Conservation (phyloP, 495 filamentous ascomycete species). For the Hyaloscypha hepaticicola region DNA sequence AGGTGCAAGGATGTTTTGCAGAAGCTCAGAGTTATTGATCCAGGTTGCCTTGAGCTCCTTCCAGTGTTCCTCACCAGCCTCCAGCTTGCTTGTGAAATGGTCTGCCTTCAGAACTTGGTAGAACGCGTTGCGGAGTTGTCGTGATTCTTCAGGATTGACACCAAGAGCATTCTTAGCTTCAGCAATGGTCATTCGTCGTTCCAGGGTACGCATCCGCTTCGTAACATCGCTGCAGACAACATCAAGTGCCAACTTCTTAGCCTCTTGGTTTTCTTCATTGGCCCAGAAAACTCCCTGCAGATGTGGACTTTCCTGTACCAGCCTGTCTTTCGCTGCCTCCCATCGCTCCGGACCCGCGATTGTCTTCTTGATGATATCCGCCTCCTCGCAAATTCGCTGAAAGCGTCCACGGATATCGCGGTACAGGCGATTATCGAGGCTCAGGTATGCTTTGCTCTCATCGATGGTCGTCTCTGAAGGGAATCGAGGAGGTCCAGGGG, state of each 20-base stretch:
- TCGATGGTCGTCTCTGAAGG: constrained; percentile 80
- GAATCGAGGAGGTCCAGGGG: constrained; percentile 71
- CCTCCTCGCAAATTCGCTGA: constrained; percentile 62
- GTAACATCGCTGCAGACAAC: constrained; percentile 80
- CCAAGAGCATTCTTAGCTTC: constrained; percentile 72
- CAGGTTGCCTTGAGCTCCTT: constrained; percentile 66
- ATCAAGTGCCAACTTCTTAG: constrained; percentile 64
- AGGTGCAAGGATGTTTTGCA: constrained; percentile 56
- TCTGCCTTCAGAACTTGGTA: constrained; percentile 65
- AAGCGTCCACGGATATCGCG: constrained; percentile 64
- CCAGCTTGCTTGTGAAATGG: constrained; percentile 70
- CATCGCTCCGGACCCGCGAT: constrained; percentile 68
- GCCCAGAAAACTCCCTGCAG: constrained; percentile 64
- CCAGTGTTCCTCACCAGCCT: constrained; percentile 72
- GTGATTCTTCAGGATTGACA: constrained; percentile 69
- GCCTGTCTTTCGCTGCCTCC: constrained; percentile 66
- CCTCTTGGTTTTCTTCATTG: constrained; percentile 50
- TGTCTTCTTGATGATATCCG: constrained; percentile 71
- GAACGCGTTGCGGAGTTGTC: constrained; percentile 63
- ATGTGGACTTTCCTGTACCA: constrained; percentile 64
- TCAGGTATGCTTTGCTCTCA: constrained; percentile 70
- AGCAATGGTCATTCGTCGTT: constrained; percentile 63
- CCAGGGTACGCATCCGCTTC: constrained; percentile 68
- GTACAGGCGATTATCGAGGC: constrained; percentile 62
- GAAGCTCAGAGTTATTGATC: constrained; percentile 56